Conservation (phyloP, 352 stramenopile genomes). For the Elongisporangium prolatum region DNA sequence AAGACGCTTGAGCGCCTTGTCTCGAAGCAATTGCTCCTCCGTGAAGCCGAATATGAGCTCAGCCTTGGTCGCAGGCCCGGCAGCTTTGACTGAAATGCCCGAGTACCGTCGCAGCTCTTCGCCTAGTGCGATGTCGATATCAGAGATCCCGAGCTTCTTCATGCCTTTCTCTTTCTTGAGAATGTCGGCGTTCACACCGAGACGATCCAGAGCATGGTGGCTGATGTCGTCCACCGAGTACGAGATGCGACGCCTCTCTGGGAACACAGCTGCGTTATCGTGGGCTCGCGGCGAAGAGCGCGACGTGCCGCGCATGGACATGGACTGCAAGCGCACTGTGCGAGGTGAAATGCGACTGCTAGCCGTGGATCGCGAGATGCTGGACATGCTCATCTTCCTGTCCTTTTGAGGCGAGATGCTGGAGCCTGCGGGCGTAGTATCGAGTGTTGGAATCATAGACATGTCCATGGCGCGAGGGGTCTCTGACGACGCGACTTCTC, state of each 20-base stretch:
- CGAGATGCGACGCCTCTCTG: slow-evolving; percentile 15
- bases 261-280: slow-evolving; percentile 1
- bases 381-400: background rate
- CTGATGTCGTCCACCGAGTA: slow-evolving; percentile 29
- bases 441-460: background rate
- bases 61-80: slow-evolving; percentile 27
- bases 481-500: background rate
- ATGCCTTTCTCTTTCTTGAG: slow-evolving; percentile 71
- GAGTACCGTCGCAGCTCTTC: slow-evolving; percentile 55
- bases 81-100: slow-evolving; percentile 24
- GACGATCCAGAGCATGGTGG: slow-evolving; percentile 41
- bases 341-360: background rate
- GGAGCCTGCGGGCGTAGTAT: background rate
- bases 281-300: slow-evolving; percentile 4
- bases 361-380: background rate
- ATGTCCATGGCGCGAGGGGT: background rate
- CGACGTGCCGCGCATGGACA: background rate
- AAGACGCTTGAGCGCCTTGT: slow-evolving; percentile 50
- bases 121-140: slow-evolving; percentile 46
- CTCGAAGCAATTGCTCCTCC: slow-evolving; percentile 49
- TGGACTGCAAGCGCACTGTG: background rate
- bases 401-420: background rate
- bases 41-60: slow-evolving; percentile 68
- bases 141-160: slow-evolving; percentile 72
- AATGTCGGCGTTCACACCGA: slow-evolving; percentile 57